Base-by-base conservation (phyloP, 1,284 basidiomycete genomes). In the Baeospora myosura region DNA sequence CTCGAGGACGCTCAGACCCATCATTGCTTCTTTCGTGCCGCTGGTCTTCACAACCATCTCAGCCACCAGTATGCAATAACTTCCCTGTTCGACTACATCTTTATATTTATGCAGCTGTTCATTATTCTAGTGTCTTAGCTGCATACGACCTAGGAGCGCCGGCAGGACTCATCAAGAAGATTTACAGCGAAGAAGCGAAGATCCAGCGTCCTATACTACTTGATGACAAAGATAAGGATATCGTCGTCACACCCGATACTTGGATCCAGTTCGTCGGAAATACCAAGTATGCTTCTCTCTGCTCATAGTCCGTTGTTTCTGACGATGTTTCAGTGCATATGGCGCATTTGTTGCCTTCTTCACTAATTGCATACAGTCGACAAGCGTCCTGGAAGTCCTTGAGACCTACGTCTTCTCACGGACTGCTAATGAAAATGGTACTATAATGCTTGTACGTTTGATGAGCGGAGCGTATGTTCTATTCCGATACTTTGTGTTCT, bases 111-210 rank as follows among this genome's bases (percentile, higher is more conserved):
- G 17, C 32, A 25, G 14, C 18, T 2, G 28, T 18, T 49, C n/a
- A n/a, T n/a, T n/a, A n/a, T n/a, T n/a, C n/a, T n/a, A 73, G 78
- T 56, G 40, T 80, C 0, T 59, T 85, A 0, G 77, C 81, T 1
- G 74, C 77, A 2, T 85, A 83, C 50, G 76, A 83, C 45, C 58
- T 85, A 16, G 81, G 81, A 1, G 79, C 78, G 0, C 52, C 76
- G 1, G 53, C 72, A 0, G 59, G 64, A 11, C 62, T 78, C 8
- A 49, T 85, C 29, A 63, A 74, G 46, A 66, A 71, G 29, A 75
- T 78, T 25, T 78, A 74, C 47, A 68, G 74, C n/a, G 49, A 57
- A 1, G 69, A 74, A 38, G 56, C 56, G 0, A 50, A 55, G 24
- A 50, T 51, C 5, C 69, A 76, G 45, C 62, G 71, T 2, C 68